Evolutionary conservation across 75 land plant species (phyloP), one percentile per base, ranked within the genome.

Genomic region (Ceratopteris richardii): DNA sequence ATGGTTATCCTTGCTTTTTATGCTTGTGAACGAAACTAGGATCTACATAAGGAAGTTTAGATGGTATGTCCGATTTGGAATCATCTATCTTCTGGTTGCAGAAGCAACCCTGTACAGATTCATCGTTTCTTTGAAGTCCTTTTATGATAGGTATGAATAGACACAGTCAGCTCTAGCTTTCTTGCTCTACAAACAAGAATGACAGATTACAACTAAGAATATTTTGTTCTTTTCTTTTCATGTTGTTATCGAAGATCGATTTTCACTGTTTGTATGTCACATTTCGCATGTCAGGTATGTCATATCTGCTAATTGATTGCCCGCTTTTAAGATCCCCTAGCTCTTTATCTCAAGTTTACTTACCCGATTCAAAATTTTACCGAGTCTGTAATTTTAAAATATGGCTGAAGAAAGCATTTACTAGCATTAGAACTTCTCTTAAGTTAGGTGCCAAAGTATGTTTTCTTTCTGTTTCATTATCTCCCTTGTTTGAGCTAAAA

Each of bases 61-160:
- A 16, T 72, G 75, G 75, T 57, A 66, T 29, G 31, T 48, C 13
- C 75, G 75, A 13, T 72, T 72, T 44, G 70, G 63, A 29, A 18
- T 72, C 31, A 20, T 72, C 27, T 72, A 72, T 31, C 29, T 60
- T 12, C 29, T 72, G 30, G 58, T 72, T 12, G 75, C 75, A 24
- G 33, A 72, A 30, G 27, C 63, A 21, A 67, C 70, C 21, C 31
- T 59, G 54, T 57, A 50, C 30, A 59, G 59, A 22, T 58, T 51
- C 17, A 51, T 53, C 26, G 20, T 67, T 40, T 36, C 27, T 2
- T 29, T 67, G 55, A 58, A 47, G 31, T 22, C 51, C 9, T 59
- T 44, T 57, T 67, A 59, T 29, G 23, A 44, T 63, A 57, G 58
- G 70, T 66, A 52, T 6, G 13, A 10, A 40, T 10, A 40, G 9